Evolutionary conservation across 352 stramenopile genomes (phyloP), one percentile per base, ranked within the genome.

Genomic region (Thraustochytrium sp.): DNA sequence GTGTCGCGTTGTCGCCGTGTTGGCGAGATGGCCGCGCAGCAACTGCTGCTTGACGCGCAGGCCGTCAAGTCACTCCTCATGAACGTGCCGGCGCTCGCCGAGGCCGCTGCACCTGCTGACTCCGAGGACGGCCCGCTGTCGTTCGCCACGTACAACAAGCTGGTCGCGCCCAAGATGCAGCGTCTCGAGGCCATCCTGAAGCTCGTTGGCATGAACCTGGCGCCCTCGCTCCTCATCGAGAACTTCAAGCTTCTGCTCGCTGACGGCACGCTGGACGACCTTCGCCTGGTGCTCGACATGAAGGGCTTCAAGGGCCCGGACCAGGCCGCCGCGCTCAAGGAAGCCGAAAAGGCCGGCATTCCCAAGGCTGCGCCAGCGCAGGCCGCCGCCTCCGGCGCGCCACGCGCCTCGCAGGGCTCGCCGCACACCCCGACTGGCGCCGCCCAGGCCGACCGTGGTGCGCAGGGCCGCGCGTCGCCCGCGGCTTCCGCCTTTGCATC

Each of bases 11-110:
- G 80, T 53, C 89, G 86, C 56, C 92, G 93, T 59, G 94, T 99
- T 48, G 98, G 95, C 85, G 94, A 98, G 53, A 46, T 96, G 42
- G 95, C 92, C 36, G 98, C 96, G n/a, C 97, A 99, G 86, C 97
- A 99, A 85, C 86, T 99, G 13, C 86, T 99, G n/a, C 88, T 99
- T 29, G 97, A 99, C 87, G 92, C 98, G 40, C 98, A 98, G 85
- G 97, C 94, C 63, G 88, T 99, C 21, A 99, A 98, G 87, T 97
- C 93, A 37, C 86, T 98, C 4, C 94, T 99, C 84, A 88, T 98
- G 23, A 94, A 97, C 84, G 89, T 98, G 4, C 94, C 95, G 2
- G 62, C 61, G 0, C 46, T 85, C n/a, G 84, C 87, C 23, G 86
- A 88, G 8, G 72, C 82, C 26, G 46, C 42, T 21, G 37, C 68